These are phyloP conservation scores for Citrus sinensis DNA, from an alignment of 345 rosid genomes.

Conservation along the genomic window DVS_A1.0 CM039164.1:25349501-25350000, in stretches of 20 bases:
- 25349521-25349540: neutral
- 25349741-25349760: constrained; percentile 15
- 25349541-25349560: constrained; percentile 47
- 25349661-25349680: constrained; percentile 96
- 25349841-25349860: constrained; percentile 67
- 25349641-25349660: constrained; percentile 94
- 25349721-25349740: constrained; percentile 43
- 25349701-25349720: constrained; percentile 62
- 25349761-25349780: constrained; percentile 31
- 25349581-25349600: constrained; percentile 95
- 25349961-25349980: constrained; percentile 57
- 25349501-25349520: neutral
- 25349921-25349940: constrained; percentile 55
- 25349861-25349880: constrained; percentile 71
- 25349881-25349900: constrained; percentile 54
- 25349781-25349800: constrained; percentile 24
- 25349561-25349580: constrained; percentile 86
- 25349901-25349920: constrained; percentile 31
- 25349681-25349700: constrained; percentile 94
- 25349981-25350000: constrained; percentile 8
- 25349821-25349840: constrained; percentile 94
- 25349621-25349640: constrained; percentile 96
- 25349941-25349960: constrained; percentile 94
- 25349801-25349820: constrained; percentile 99
- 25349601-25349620: constrained; percentile 85